These are phyloP conservation scores for Entoloma clypeatum DNA, from an alignment of 1,284 basidiomycete species.

Conservation along the genomic window DNA sequence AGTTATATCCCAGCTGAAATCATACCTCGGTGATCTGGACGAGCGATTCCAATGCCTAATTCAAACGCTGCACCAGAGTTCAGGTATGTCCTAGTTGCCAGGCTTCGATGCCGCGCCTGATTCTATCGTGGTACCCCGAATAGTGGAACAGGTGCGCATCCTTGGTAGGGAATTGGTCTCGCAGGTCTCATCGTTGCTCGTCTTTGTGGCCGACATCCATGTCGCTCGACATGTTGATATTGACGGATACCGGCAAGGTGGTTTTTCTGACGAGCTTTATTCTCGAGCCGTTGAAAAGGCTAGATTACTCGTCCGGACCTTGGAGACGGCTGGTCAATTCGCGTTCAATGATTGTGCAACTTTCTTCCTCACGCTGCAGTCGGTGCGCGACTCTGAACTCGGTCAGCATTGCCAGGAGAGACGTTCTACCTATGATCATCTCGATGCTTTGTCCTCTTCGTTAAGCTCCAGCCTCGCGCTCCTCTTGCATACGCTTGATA, in stretches of 20 bases:
- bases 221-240: constrained; percentile 74
- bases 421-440: constrained; percentile 39
- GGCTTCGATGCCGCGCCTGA: constrained; percentile 1
- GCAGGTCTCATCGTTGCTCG: constrained; percentile 53
- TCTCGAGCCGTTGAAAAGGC: constrained; percentile 62
- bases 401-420: constrained; percentile 32
- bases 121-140: constrained; percentile 8
- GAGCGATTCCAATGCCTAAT: constrained; percentile 41
- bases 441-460: constrained; percentile 46
- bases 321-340: constrained; percentile 66
- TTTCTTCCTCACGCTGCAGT: constrained; percentile 55
- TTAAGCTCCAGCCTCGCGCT: constrained; percentile 51
- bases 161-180: constrained; percentile 48
- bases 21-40: constrained; percentile 45
- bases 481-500: constrained; percentile 58
- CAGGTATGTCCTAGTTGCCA: constrained; percentile 36
- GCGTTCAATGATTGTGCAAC: constrained; percentile 66
- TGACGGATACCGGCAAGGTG: constrained; percentile 59
- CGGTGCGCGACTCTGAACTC: constrained; percentile 39
- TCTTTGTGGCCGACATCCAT: constrained; percentile 63
- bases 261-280: constrained; percentile 46
- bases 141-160: constrained; percentile 37
- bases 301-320: constrained; percentile 56
- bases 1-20: constrained; percentile 50
- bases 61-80: constrained; percentile 35